Percentiles rank a stretch among this genome's conserved stretches.
Evolutionary conservation across 495 filamentous ascomycete genomes (phyloP).

Genomic region (Penicillium bovifimosum): DNA sequence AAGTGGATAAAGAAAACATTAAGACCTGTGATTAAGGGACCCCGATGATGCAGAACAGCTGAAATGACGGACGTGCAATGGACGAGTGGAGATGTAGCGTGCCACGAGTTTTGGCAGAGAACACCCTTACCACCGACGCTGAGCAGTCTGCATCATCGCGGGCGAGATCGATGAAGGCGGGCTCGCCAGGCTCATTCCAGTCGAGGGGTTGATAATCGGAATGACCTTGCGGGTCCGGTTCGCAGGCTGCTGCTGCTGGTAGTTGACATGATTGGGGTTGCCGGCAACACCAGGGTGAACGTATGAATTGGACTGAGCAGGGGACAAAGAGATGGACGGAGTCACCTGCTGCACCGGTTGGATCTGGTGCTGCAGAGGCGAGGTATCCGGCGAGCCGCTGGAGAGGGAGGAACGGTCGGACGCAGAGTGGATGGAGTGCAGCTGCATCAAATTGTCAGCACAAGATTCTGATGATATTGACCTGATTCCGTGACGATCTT

Average conservation of each 20-base stretch:
- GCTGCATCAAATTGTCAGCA: slow-evolving; percentile 43
- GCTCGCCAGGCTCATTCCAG: slow-evolving; percentile 81
- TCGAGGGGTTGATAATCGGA: slow-evolving; percentile 94
- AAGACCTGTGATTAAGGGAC: slow-evolving; percentile 38
- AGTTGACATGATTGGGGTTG: slow-evolving; percentile 58
- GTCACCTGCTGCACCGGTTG: slow-evolving; percentile 71
- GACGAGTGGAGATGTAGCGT: slow-evolving; percentile 26
- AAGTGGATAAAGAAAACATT: slow-evolving; percentile 25
- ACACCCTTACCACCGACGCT: slow-evolving; percentile 54
- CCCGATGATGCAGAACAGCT: slow-evolving; percentile 41
- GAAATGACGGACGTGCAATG: slow-evolving; percentile 29
- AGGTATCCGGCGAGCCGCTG: slow-evolving; percentile 89
- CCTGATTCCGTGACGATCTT: slow-evolving; percentile 2
- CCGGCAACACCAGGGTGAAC: slow-evolving; percentile 52
- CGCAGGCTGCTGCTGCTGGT: slow-evolving; percentile 89
- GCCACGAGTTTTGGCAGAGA: slow-evolving; percentile 26
- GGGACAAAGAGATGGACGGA: slow-evolving; percentile 74
- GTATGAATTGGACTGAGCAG: slow-evolving; percentile 59
- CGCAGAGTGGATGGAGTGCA: slow-evolving; percentile 82
- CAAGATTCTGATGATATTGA: neutral
- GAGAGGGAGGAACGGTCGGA: slow-evolving; percentile 91
- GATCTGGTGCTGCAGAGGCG: slow-evolving; percentile 74
- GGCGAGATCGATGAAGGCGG: slow-evolving; percentile 89
- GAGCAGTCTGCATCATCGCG: slow-evolving; percentile 71
- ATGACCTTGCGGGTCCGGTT: slow-evolving; percentile 92